Evolutionary conservation across 768 basidiomycete genomes (phyloP).

Genomic region (Psilocybe cyanescens): DNA sequence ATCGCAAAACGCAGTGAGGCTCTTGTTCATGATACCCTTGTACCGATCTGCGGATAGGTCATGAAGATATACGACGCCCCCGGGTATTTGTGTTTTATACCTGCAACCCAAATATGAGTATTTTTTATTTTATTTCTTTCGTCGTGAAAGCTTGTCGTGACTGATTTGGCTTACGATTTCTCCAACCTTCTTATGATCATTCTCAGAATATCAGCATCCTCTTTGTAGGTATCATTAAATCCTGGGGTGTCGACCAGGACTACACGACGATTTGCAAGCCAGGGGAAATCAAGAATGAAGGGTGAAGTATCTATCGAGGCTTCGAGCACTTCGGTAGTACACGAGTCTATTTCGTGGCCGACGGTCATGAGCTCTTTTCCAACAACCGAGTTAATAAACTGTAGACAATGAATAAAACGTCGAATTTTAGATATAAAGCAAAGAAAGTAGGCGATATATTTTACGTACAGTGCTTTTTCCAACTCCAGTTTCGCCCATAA

Average conservation of each 20-base stretch:
- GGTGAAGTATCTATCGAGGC: neutral
- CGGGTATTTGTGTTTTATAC: neutral
- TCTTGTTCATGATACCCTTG: neutral
- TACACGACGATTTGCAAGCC: neutral
- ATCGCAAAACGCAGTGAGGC: neutral
- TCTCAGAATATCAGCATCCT: neutral
- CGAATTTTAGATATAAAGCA: too few species aligned
- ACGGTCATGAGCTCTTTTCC: neutral
- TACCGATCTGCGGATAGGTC: slow-evolving; percentile 3
- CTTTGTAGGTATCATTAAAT: slow-evolving; percentile 4
- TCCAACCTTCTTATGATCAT: neutral
- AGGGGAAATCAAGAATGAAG: too few species aligned
- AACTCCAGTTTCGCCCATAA: slow-evolving; percentile 1
- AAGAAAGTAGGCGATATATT: neutral
- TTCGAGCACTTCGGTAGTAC: neutral
- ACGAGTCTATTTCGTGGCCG: neutral
- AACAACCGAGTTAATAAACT: neutral
- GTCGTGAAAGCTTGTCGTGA: neutral
- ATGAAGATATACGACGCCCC: slow-evolving; percentile 13
- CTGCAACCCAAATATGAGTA: neutral
- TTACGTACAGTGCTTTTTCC: slow-evolving; percentile 1
- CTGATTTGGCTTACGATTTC: neutral
- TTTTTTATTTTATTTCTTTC: too few species aligned
- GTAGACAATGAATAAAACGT: neutral
- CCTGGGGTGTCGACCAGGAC: slow-evolving; percentile 3